Conservation (phyloP, 306 rosid genomes). For the Cercis canadensis region DNA sequence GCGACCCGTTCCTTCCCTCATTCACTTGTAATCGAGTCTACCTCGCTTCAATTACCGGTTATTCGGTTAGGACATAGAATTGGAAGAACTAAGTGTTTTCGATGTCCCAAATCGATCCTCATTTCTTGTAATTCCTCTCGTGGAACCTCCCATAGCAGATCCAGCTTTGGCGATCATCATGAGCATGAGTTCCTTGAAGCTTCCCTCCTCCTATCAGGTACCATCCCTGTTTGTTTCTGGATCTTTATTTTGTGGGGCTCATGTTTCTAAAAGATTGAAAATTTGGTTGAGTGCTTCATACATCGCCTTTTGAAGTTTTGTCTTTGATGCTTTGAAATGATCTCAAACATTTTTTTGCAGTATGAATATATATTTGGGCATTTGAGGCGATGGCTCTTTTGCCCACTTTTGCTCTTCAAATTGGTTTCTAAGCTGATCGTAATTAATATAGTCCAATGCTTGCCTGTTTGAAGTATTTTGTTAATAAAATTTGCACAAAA, state of each 20-base stretch:
- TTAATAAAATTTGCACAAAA: too few species aligned
- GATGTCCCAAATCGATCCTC: conserved; percentile 43
- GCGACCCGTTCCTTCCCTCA: conserved; percentile 36
- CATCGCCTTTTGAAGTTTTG: not conserved
- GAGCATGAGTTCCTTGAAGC: conserved; percentile 72
- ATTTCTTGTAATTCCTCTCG: conserved; percentile 64
- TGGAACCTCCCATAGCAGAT: conserved; percentile 48
- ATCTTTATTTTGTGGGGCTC: not conserved
- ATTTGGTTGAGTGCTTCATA: not conserved
- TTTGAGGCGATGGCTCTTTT: too few species aligned
- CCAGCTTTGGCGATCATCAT: conserved; percentile 49
- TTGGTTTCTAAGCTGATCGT: too few species aligned
- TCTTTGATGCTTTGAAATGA: not conserved
- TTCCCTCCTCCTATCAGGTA: conserved; percentile 89
- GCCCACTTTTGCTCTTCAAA: too few species aligned
- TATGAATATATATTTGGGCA: too few species aligned
- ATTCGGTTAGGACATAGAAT: conserved; percentile 34
- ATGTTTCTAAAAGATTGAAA: not conserved
- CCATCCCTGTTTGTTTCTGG: conserved; percentile 3
- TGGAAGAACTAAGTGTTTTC: conserved; percentile 27
- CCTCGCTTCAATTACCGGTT: conserved; percentile 40
- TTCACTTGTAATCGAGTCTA: conserved; percentile 39
- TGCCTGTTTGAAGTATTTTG: too few species aligned
- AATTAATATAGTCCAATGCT: too few species aligned
- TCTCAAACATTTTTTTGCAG: too few species aligned